Base-by-base conservation (phyloP, 352 stramenopile species). In the Phytophthora hibernalis region DNA sequence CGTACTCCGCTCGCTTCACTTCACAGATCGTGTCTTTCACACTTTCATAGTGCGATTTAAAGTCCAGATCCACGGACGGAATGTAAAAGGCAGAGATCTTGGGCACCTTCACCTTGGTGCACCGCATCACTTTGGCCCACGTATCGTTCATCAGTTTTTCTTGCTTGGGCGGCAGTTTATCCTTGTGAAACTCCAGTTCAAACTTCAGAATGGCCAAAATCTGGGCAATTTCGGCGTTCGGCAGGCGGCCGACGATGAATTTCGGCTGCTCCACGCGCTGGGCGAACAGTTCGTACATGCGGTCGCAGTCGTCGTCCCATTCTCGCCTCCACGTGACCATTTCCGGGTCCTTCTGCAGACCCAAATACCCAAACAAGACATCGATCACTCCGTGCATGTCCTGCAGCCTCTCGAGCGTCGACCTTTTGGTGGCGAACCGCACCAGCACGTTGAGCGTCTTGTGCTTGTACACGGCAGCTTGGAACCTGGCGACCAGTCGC, bases 31-130 rank as follows among this genome's bases (percentile, higher is more conserved):
- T 66, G 15, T 42, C 52, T 40, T n/a, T 7, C 7, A 72, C 35
- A 1, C 10, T 5, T n/a, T 50, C 21, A 22, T 51, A 24, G 10
- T 37, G 1, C 3, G 18, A 20, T 12, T 35, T 52, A 11, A 68
- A 10, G 5, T 73, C 58, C 33, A 78, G 22, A 12, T 72, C 65
- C n/a, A 72, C 22, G 16, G 64, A 52, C 38, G 70, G 47, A 24
- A 77, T 65, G 61, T 61, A 75, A 48, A 62, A 78, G 5, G 55
- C 38, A 12, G 70, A 63, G 42, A 74, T 65, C n/a, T 51, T 72
- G 24, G 65, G 65, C 7, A 72, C 54, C 5, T 72, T 33, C 47
- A 65, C 70, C 0, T 51, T 61, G 10, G 65, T 72, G 20, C 28
- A 44, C 22, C 33, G 26, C 13, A 54, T 28, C 30, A 59, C 60